phyloP scores from a whole-genome alignment of 2,329 filamentous ascomycete species.

The Mycosphaerella arachidis region DNA sequence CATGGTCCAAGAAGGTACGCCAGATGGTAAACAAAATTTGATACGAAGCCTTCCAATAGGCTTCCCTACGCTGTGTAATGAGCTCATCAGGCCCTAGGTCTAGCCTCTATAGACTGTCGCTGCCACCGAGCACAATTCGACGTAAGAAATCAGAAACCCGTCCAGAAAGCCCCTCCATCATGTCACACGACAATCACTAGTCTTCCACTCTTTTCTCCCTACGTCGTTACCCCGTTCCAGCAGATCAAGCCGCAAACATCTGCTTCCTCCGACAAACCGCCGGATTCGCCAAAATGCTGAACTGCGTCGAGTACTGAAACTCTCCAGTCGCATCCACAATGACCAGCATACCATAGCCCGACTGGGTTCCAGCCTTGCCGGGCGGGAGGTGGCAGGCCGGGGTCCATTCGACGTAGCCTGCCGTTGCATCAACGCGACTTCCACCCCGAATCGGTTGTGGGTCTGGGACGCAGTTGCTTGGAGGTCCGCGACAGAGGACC shows the following conservation, averaged over 20 bases:
- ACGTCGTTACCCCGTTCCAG: neutral
- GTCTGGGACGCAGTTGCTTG: slow-evolving; percentile 7
- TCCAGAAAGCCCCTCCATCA: too few relatives aligned
- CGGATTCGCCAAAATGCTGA: slow-evolving; percentile 6
- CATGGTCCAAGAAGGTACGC: too few relatives aligned
- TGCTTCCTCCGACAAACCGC: neutral
- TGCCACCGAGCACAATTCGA: too few relatives aligned
- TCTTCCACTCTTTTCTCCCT: neutral
- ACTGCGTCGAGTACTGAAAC: slow-evolving; percentile 18
- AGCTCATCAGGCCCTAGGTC: too few relatives aligned
- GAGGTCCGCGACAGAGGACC: slow-evolving; percentile 13
- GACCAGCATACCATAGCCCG: slow-evolving; percentile 15
- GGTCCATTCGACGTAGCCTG: slow-evolving; percentile 7
- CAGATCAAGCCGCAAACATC: neutral
- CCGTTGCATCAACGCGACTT: neutral
- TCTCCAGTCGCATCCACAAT: slow-evolving; percentile 14
- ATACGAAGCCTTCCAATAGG: too few relatives aligned
- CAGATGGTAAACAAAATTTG: too few relatives aligned
- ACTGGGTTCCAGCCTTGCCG: slow-evolving; percentile 5
- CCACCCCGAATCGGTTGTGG: slow-evolving; percentile 3
- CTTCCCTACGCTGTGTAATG: too few relatives aligned
- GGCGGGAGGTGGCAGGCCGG: slow-evolving; percentile 11
- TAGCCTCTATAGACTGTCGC: too few relatives aligned
- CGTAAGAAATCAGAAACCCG: too few relatives aligned
- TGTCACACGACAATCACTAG: neutral